A percentile compares a stretch with the other conserved stretches of the same genome.
Conservation (phyloP, 176 grass and related monocot genomes). For the Alopecurus myosuroides region DNA sequence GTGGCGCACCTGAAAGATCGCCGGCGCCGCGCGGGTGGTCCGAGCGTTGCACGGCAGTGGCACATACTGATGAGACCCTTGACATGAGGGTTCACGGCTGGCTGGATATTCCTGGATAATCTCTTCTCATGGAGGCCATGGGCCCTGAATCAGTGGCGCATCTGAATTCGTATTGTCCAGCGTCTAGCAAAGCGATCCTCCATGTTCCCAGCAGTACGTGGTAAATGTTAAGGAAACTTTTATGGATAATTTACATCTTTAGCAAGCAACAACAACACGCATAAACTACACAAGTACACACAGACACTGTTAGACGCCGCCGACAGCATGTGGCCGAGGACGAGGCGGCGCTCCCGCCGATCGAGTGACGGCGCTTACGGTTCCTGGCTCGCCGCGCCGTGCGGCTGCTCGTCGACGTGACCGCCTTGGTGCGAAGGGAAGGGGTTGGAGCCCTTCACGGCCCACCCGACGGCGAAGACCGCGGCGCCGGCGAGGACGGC, state of each 20-base stretch:
- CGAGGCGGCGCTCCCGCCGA: background rate
- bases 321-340: background rate
- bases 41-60: background rate
- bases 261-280: background rate
- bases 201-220: background rate
- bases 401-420: background rate
- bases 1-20: background rate
- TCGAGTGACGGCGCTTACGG: background rate
- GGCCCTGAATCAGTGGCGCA: background rate
- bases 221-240: background rate
- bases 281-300: background rate
- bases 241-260: background rate
- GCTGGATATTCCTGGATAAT: too few species aligned
- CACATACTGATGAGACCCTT: background rate
- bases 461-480: constrained; percentile 46
- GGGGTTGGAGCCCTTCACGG: constrained; percentile 52
- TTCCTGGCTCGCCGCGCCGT: background rate
- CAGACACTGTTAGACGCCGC: background rate
- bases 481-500: constrained; percentile 37
- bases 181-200: background rate
- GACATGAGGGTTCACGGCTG: too few species aligned
- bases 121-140: background rate
- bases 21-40: background rate
- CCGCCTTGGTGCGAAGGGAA: constrained; percentile 31
- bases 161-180: background rate